These are phyloP conservation scores for Herpetospermum pedunculosum DNA, from an alignment of 306 rosid species.

Conservation along the genomic window DNA sequence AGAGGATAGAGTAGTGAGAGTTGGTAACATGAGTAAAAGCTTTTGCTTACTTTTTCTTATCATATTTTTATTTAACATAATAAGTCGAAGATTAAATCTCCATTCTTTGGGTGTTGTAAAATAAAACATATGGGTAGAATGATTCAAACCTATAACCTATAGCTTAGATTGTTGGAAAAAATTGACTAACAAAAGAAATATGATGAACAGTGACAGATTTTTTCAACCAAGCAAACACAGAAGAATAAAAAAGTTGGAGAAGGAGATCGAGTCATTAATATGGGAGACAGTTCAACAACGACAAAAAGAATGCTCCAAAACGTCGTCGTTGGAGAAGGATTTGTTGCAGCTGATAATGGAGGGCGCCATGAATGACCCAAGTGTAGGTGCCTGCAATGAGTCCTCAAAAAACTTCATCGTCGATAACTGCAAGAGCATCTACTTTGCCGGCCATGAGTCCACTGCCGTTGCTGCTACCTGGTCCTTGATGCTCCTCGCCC, in stretches of 20 bases:
- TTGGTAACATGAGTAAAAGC: no score
- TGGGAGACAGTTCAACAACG: constrained; percentile 71
- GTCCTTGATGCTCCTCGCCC: constrained; percentile 79
- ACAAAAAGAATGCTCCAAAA: constrained; percentile 21
- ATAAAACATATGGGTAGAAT: no score
- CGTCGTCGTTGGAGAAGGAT: constrained; percentile 39
- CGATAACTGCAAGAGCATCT: constrained; percentile 85
- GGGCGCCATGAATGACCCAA: constrained; percentile 41
- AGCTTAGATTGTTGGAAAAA: no score
- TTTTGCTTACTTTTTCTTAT: no score
- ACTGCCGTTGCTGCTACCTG: constrained; percentile 75
- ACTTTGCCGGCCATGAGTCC: constrained; percentile 93
- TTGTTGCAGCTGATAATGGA: constrained; percentile 58
- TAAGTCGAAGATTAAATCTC: no score
- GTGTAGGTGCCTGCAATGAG: constrained; percentile 29
- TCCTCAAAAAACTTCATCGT: constrained; percentile 61
- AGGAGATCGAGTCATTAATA: constrained; percentile 62
- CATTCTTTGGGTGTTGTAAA: no score
- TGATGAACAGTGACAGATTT: constrained; percentile 22
- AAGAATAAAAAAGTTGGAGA: constrained; percentile 39
- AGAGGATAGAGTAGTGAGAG: no score
- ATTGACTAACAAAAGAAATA: no score
- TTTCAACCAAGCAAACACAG: constrained; percentile 23
- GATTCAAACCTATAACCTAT: no score
- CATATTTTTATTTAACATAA: no score